phyloP scores from a whole-genome alignment of 164 flowering plant species.

The Vitis rotundifolia region DNA sequence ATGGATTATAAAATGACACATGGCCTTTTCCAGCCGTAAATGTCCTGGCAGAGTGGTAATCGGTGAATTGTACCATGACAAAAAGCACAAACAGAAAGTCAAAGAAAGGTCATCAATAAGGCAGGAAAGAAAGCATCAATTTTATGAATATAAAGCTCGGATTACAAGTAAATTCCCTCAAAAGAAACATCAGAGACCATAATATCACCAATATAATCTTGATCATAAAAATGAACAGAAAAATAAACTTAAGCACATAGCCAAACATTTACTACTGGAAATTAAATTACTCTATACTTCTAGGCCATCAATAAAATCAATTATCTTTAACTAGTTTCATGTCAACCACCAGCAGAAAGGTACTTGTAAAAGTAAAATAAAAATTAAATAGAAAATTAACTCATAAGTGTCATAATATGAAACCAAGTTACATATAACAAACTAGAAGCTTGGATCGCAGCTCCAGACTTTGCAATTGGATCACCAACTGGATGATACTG shows the following conservation, averaged over 20 bases:
- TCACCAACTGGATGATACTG: constrained; percentile 78
- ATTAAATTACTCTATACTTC: not conserved
- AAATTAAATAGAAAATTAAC: not conserved
- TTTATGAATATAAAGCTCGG: too few relatives aligned
- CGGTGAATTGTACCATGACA: not conserved
- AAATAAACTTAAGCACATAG: not conserved
- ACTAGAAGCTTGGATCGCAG: constrained; percentile 93
- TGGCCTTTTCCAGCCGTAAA: not conserved
- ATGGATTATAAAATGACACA: not conserved
- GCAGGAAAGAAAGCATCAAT: too few relatives aligned
- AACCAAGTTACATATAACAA: constrained; percentile 13
- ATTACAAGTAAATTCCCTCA: too few relatives aligned
- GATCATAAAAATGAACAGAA: too few relatives aligned
- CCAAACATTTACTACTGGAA: not conserved
- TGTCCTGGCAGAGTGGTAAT: not conserved
- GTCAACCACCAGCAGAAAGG: not conserved
- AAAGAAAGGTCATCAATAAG: too few relatives aligned
- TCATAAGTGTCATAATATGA: not conserved
- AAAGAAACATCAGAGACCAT: too few relatives aligned
- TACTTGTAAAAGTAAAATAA: not conserved
- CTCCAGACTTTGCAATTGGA: constrained; percentile 62
- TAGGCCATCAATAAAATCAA: not conserved
- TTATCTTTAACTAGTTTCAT: not conserved
- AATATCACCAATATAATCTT: too few relatives aligned
- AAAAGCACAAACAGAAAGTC: too few relatives aligned